Percentiles rank a stretch among this genome's conserved stretches.
These are phyloP conservation scores for Venturia effusa DNA, from an alignment of 2,329 filamentous ascomycete genomes.

Conservation along the genomic window DNA sequence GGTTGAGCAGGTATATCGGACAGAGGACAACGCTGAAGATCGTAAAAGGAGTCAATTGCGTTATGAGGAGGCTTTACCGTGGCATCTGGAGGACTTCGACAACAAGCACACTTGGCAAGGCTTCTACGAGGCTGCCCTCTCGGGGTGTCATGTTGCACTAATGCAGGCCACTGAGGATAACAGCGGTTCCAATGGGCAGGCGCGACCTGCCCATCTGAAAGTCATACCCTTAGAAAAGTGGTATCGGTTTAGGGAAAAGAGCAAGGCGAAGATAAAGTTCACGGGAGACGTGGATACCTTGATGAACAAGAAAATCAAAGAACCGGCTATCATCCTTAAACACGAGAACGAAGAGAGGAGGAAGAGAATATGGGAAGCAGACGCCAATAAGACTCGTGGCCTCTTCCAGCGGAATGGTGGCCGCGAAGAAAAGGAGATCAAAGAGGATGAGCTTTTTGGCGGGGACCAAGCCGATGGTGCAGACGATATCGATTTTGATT, in stretches of 20 bases:
- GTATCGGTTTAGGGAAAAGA: constrained; percentile 75
- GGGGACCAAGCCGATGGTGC: constrained; percentile 43
- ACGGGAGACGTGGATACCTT: constrained; percentile 77
- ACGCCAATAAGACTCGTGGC: constrained; percentile 29
- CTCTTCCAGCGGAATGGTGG: not conserved
- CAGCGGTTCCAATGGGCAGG: constrained; percentile 35
- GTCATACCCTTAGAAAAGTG: constrained; percentile 92
- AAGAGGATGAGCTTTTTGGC: constrained; percentile 26
- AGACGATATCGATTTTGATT: constrained; percentile 56
- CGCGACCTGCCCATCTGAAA: constrained; percentile 26
- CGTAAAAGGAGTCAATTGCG: constrained; percentile 52
- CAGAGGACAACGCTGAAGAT: constrained; percentile 67
- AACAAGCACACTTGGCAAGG: constrained; percentile 92
- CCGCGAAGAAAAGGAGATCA: constrained; percentile 9
- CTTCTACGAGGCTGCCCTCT: constrained; percentile 79
- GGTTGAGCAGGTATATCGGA: constrained; percentile 72
- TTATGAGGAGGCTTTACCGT: constrained; percentile 91
- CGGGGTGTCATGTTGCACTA: constrained; percentile 67
- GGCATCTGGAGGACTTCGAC: constrained; percentile 95
- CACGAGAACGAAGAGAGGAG: constrained; percentile 38
- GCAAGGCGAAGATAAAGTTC: constrained; percentile 63
- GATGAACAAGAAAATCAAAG: constrained; percentile 67
- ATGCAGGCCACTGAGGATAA: constrained; percentile 51
- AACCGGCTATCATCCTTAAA: constrained; percentile 71
- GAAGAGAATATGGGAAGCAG: constrained; percentile 45